These are phyloP conservation scores for Xylaria grammica DNA, from an alignment of 495 filamentous ascomycete species.

Conservation along the genomic window DNA sequence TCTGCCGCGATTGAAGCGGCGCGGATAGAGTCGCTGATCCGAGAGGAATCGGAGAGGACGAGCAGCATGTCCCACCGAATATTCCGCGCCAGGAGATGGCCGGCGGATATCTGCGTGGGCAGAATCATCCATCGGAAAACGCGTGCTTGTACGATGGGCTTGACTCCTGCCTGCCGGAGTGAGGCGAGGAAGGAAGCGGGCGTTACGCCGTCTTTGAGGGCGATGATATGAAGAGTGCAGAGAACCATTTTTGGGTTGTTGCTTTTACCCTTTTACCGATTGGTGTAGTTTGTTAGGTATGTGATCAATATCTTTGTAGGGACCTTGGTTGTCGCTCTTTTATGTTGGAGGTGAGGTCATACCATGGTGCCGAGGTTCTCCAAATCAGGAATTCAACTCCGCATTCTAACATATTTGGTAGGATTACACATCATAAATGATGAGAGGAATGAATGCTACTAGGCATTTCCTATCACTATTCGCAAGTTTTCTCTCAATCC, in stretches of 20 bases:
- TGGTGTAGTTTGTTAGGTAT: background rate
- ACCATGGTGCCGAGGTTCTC: background rate
- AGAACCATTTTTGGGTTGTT: slow-evolving; percentile 47
- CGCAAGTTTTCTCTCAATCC: too few species aligned
- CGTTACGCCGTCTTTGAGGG: slow-evolving; percentile 36
- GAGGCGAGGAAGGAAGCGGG: slow-evolving; percentile 49
- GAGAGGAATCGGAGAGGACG: slow-evolving; percentile 44
- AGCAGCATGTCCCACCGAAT: slow-evolving; percentile 64
- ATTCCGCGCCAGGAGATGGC: slow-evolving; percentile 51
- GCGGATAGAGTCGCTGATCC: slow-evolving; percentile 37
- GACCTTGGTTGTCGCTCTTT: background rate
- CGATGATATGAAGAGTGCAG: slow-evolving; percentile 52
- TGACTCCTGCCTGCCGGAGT: slow-evolving; percentile 35
- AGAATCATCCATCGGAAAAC: slow-evolving; percentile 63
- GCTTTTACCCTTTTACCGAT: background rate
- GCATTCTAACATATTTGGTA: background rate
- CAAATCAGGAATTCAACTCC: background rate
- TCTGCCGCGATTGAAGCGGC: slow-evolving; percentile 34
- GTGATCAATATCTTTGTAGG: too few species aligned
- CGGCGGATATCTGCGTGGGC: slow-evolving; percentile 53
- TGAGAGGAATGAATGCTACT: too few species aligned
- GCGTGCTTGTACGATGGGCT: slow-evolving; percentile 52
- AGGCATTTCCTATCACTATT: too few species aligned
- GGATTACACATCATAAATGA: too few species aligned
- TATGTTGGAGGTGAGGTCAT: background rate